These are phyloP conservation scores for Hypoxylon sp. DNA, from an alignment of 2,329 filamentous ascomycete species.

Conservation along the genomic window DNA sequence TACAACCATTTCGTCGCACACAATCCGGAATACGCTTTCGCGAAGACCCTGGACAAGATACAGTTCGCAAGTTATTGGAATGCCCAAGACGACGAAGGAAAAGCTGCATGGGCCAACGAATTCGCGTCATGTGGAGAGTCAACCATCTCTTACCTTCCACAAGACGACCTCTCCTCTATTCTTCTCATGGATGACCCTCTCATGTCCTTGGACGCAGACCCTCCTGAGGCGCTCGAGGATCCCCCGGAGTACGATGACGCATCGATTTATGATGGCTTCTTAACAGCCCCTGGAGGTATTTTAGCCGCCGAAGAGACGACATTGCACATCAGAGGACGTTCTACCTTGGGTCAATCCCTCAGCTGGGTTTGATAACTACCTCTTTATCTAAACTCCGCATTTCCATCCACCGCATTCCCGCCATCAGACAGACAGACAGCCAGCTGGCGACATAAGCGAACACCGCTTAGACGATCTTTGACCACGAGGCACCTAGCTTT, in stretches of 20 bases:
- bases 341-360: neutral
- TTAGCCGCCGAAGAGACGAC: neutral
- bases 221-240: slow-evolving; percentile 51
- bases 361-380: neutral
- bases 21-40: slow-evolving; percentile 46
- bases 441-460: slow-evolving; percentile 13
- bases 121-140: slow-evolving; percentile 45
- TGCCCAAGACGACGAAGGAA: slow-evolving; percentile 43
- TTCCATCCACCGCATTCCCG: neutral
- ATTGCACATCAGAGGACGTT: neutral
- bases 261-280: slow-evolving; percentile 21
- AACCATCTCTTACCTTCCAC: slow-evolving; percentile 26
- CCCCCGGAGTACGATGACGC: slow-evolving; percentile 45
- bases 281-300: neutral
- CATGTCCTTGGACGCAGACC: slow-evolving; percentile 48
- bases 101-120: slow-evolving; percentile 39
- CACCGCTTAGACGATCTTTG: slow-evolving; percentile 18
- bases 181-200: slow-evolving; percentile 41
- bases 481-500: slow-evolving; percentile 45
- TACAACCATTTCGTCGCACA: slow-evolving; percentile 49
- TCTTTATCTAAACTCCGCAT: neutral
- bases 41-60: slow-evolving; percentile 43
- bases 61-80: slow-evolving; percentile 45
- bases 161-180: slow-evolving; percentile 45
- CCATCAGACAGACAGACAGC: slow-evolving; percentile 42